Conservation (phyloP, 768 basidiomycete species). For the Naematelia encephala region DNA sequence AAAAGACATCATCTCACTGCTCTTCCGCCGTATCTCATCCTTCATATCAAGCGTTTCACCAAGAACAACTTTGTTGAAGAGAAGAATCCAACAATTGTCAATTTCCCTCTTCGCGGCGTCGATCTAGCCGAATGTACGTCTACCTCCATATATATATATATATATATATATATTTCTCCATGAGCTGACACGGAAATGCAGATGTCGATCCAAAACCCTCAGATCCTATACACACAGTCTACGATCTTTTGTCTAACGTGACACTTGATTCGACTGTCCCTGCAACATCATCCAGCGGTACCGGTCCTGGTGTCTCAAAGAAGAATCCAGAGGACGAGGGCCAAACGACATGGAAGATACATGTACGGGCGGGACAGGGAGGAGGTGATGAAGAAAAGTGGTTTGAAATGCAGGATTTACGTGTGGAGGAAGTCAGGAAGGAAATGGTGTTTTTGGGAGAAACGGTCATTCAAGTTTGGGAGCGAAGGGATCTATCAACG, state of each 20-base stretch:
- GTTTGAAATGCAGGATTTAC: slow-evolving; percentile 94
- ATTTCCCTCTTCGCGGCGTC: slow-evolving; percentile 88
- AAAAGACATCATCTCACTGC: slow-evolving; percentile 85
- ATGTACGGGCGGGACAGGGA: slow-evolving; percentile 54
- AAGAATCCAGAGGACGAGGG: slow-evolving; percentile 58
- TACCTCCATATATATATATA: slow-evolving; percentile 8
- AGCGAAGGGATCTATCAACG: slow-evolving; percentile 43
- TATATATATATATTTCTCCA: slow-evolving; percentile 1
- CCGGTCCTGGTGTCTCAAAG: slow-evolving; percentile 40
- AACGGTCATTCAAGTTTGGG: slow-evolving; percentile 78
- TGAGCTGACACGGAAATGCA: slow-evolving; percentile 50
- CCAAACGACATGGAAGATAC: slow-evolving; percentile 80
- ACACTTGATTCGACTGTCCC: slow-evolving; percentile 92
- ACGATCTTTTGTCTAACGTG: slow-evolving; percentile 94
- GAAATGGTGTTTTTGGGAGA: slow-evolving; percentile 98
- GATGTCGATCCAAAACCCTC: slow-evolving; percentile 69
- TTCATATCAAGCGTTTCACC: slow-evolving; percentile 94
- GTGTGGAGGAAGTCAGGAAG: slow-evolving; percentile 91
- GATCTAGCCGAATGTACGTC: slow-evolving; percentile 86
- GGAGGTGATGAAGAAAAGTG: slow-evolving; percentile 84
- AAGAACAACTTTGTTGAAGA: slow-evolving; percentile 96
- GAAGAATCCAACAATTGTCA: slow-evolving; percentile 98
- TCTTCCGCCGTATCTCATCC: slow-evolving; percentile 85
- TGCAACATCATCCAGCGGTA: slow-evolving; percentile 63
- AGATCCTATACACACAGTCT: slow-evolving; percentile 63